These are phyloP conservation scores for Mycena citricolor DNA, from an alignment of 1,284 basidiomycete genomes.

Conservation along the genomic window DNA sequence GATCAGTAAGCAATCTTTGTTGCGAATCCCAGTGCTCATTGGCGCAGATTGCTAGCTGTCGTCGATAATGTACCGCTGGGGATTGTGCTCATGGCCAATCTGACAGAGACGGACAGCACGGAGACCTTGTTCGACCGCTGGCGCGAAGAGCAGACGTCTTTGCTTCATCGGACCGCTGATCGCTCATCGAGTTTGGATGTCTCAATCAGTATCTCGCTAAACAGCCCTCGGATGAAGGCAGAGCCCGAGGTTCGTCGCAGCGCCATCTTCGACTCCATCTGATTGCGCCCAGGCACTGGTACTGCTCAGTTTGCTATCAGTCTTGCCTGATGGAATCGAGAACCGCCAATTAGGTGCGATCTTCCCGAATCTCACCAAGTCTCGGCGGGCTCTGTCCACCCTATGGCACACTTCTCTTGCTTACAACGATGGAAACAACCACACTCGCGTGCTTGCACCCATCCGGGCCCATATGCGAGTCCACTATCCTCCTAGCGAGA, in stretches of 20 bases:
- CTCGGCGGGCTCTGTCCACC: background rate
- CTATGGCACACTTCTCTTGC: background rate
- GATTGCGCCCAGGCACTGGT: background rate
- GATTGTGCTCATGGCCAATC: background rate
- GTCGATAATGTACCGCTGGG: background rate
- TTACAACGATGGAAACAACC: background rate
- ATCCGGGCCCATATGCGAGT: conserved; percentile 2
- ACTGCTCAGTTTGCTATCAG: background rate
- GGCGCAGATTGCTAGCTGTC: background rate
- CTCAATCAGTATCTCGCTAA: background rate
- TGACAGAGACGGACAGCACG: background rate
- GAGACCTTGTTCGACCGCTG: background rate
- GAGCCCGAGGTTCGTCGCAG: too few species aligned
- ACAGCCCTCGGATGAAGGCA: background rate
- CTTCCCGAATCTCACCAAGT: background rate
- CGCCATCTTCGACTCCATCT: too few species aligned
- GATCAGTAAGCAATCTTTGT: too few species aligned
- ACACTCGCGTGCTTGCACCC: background rate
- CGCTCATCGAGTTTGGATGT: background rate
- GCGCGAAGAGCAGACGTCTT: background rate
- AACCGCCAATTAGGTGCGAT: background rate
- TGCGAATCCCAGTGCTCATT: too few species aligned
- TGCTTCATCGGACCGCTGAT: background rate
- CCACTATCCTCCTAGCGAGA: too few species aligned
- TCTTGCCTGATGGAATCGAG: background rate